phyloP scores from a whole-genome alignment of 176 grass and related monocot genomes.

The Areca catechu region DNA sequence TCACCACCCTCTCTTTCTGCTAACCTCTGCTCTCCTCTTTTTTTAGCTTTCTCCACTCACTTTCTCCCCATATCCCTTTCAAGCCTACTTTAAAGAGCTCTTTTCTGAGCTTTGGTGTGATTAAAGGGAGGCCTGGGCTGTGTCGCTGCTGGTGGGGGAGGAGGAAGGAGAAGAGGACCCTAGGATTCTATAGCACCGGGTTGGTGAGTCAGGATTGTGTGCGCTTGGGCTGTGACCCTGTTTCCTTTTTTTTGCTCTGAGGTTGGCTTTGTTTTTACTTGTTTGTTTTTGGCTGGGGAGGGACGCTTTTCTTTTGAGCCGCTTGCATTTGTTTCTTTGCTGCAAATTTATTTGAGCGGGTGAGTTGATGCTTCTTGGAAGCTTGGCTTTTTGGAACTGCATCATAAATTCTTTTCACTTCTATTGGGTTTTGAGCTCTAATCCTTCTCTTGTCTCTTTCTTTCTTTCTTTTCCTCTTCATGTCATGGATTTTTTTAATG shows the following conservation, averaged over 20 bases:
- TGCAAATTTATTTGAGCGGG: neutral
- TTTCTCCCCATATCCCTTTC: too few species aligned
- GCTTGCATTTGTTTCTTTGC: constrained; percentile 8
- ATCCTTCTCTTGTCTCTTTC: neutral
- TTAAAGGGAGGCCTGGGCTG: too few species aligned
- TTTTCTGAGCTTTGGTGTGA: too few species aligned
- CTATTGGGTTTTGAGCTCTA: too few species aligned
- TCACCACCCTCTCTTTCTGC: too few species aligned
- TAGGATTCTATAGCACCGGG: neutral
- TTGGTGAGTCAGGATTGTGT: neutral
- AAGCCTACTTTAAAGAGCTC: too few species aligned
- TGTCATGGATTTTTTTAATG: neutral
- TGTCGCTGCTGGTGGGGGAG: too few species aligned
- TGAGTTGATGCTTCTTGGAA: constrained; percentile 10
- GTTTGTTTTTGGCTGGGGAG: neutral
- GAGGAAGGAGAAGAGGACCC: too few species aligned
- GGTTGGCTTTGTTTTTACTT: constrained; percentile 1
- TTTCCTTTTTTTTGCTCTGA: neutral
- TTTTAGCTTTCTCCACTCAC: too few species aligned
- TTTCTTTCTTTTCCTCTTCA: neutral
- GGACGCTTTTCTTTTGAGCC: neutral
- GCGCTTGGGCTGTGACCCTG: neutral
- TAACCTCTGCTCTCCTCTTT: too few species aligned
- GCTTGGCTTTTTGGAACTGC: constrained; percentile 8
- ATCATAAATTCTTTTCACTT: neutral